phyloP scores from a whole-genome alignment of 805 yeast species.

The Kazachstania psychrophila region DNA sequence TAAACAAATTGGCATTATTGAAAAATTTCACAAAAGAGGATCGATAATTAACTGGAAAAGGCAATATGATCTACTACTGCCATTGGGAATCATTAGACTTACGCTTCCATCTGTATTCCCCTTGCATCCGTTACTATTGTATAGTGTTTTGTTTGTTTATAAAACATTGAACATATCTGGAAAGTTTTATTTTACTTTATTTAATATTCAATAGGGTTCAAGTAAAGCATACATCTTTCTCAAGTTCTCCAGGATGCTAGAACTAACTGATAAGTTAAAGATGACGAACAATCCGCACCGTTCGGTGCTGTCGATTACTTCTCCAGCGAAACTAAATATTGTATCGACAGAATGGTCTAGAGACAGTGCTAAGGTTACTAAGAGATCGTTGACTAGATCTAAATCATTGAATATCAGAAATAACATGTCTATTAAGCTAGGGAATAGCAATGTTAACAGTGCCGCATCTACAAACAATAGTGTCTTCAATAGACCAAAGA shows the following conservation, averaged over 20 bases:
- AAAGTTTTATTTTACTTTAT: background rate
- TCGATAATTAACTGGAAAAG: too few species aligned
- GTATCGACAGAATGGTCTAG: conserved; percentile 27
- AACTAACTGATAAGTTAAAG: conserved; percentile 5
- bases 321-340: conserved; percentile 41
- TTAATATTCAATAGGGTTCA: too few species aligned
- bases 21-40: too few species aligned
- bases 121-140: too few species aligned
- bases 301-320: conserved; percentile 34
- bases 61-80: too few species aligned
- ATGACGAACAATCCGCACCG: conserved; percentile 21
- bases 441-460: background rate
- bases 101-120: too few species aligned
- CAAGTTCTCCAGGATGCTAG: conserved; percentile 5
- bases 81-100: too few species aligned
- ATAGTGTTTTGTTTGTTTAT: too few species aligned
- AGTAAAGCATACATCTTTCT: too few species aligned
- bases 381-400: conserved; percentile 19
- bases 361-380: conserved; percentile 12
- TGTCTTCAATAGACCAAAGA: conserved; percentile 18
- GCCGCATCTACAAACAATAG: conserved; percentile 2
- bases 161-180: too few species aligned
- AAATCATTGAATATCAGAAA: conserved; percentile 21
- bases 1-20: too few species aligned
- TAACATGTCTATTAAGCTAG: conserved; percentile 1